Percentiles rank a stretch among this genome's conserved stretches.
phyloP scores from a whole-genome alignment of 108 stramenopile genomes.

The Nitzschia sp. region DNA sequence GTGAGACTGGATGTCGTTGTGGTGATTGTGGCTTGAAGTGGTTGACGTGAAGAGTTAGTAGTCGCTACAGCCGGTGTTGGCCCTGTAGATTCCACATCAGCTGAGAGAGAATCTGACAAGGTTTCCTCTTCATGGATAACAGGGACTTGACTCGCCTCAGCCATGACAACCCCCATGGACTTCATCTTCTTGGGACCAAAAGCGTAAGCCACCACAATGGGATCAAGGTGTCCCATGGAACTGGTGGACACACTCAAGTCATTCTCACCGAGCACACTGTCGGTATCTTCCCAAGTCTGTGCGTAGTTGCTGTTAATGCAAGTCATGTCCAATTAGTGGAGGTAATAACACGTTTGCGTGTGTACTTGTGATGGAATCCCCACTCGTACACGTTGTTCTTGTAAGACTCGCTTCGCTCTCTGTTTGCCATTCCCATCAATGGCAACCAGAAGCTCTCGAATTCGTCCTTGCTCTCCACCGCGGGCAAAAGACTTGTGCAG shows the following conservation, averaged over 20 bases:
- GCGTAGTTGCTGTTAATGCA: neutral
- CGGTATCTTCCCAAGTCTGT: slow-evolving; percentile 5
- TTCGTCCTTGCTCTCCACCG: too few relatives aligned
- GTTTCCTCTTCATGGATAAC: slow-evolving; percentile 29
- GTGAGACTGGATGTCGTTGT: slow-evolving; percentile 16
- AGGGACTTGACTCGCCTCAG: slow-evolving; percentile 64
- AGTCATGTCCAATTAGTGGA: too few relatives aligned
- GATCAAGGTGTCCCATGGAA: slow-evolving; percentile 18
- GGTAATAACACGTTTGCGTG: too few relatives aligned
- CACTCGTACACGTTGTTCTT: too few relatives aligned
- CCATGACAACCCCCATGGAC: slow-evolving; percentile 85
- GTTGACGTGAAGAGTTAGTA: neutral
- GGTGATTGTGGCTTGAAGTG: neutral
- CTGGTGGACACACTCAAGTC: neutral
- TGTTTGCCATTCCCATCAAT: too few relatives aligned
- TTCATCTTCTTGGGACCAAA: slow-evolving; percentile 90
- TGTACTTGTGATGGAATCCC: too few relatives aligned
- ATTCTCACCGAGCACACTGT: neutral
- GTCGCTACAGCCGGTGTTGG: slow-evolving; percentile 2
- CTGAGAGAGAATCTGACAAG: too few relatives aligned
- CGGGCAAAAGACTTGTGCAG: too few relatives aligned
- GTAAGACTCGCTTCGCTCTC: too few relatives aligned
- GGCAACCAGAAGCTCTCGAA: too few relatives aligned
- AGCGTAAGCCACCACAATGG: slow-evolving; percentile 82
- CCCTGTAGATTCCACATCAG: slow-evolving; percentile 13